Percentiles rank a stretch among this genome's conserved stretches.
Conservation (phyloP, 116 monocot species). For the Phalaenopsis hybrid region DNA sequence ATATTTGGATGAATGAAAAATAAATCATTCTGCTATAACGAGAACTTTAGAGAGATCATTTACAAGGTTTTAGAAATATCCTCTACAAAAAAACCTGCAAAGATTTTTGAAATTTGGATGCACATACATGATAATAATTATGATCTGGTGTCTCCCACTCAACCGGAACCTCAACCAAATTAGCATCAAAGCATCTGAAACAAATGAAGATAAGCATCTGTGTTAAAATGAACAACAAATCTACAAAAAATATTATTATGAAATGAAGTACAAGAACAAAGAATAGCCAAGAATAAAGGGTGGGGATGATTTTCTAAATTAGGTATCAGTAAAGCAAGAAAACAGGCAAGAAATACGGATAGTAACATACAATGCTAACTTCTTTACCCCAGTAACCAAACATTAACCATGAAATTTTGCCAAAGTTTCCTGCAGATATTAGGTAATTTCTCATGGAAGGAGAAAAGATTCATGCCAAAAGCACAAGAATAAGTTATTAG, state of each 20-base stretch:
- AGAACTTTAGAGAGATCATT: background rate
- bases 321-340: background rate
- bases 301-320: background rate
- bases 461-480: background rate
- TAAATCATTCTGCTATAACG: background rate
- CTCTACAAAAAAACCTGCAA: background rate
- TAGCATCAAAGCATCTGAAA: slow-evolving; percentile 81
- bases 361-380: background rate
- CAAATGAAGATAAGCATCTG: background rate
- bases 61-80: background rate
- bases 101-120: background rate
- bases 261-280: background rate
- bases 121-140: slow-evolving; percentile 86
- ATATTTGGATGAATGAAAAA: slow-evolving; percentile 6
- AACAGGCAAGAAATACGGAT: background rate
- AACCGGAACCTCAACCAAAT: slow-evolving; percentile 79
- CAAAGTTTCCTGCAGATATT: no score
- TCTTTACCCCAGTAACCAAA: no score
- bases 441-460: no score
- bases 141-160: slow-evolving; percentile 87
- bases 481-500: background rate
- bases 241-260: background rate
- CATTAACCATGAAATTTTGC: no score
- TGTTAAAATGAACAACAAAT: background rate
- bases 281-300: background rate